phyloP scores from a whole-genome alignment of 2,329 filamentous ascomycete genomes.

The Aspergillus bombycis region DNA sequence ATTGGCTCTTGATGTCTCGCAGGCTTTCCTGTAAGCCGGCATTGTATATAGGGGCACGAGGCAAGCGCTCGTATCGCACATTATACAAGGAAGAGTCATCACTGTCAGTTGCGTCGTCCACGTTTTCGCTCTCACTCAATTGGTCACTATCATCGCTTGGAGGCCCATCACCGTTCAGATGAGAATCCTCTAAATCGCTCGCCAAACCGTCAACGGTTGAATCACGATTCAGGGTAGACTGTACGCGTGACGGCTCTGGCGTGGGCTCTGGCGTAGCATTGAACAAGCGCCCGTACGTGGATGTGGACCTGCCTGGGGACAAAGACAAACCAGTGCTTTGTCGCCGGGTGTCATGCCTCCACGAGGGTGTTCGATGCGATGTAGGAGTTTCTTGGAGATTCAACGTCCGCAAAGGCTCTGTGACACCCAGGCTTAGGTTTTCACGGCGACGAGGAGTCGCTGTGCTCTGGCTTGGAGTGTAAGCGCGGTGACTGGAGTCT shows the following conservation, averaged over 20 bases:
- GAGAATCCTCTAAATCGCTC: not conserved
- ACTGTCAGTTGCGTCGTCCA: not conserved
- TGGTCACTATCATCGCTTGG: not conserved
- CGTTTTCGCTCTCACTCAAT: not conserved
- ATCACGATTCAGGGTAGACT: not conserved
- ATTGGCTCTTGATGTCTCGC: constrained; percentile 9
- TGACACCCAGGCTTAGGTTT: not conserved
- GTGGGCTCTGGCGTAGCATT: not conserved
- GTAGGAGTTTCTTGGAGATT: not conserved
- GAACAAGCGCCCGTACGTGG: not conserved
- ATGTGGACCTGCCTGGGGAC: not conserved
- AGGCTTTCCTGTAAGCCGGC: constrained; percentile 16
- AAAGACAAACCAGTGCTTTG: not conserved
- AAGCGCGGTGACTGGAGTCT: not conserved
- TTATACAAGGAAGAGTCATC: constrained; percentile 7
- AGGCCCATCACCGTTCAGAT: not conserved
- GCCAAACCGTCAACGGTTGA: not conserved
- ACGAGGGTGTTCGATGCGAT: not conserved
- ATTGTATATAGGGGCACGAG: constrained; percentile 22
- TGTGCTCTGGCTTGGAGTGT: not conserved
- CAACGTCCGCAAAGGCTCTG: not conserved
- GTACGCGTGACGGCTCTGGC: not conserved
- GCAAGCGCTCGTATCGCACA: constrained; percentile 18
- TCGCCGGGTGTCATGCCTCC: not conserved
- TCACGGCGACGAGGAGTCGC: not conserved